Percentiles rank a stretch among this genome's conserved stretches.
Conservation (phyloP, 192 early-diverging fungal genomes). For the Chytriomyces confervae region DNA sequence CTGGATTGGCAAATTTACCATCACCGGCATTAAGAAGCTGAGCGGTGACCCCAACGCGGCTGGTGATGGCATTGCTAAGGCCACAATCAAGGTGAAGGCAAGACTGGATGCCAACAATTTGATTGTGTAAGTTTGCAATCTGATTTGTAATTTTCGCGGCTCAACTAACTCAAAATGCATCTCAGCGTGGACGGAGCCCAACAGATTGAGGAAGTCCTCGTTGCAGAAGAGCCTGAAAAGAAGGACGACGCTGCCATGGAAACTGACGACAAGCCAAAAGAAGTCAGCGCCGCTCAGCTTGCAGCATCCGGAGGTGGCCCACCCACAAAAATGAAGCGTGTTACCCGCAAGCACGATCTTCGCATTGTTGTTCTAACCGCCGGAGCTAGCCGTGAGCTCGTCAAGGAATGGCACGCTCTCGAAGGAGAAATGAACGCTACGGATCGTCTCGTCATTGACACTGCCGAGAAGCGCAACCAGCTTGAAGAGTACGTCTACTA, state of each 20-base stretch:
- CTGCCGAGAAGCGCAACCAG: slow-evolving; percentile 90
- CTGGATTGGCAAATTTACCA: slow-evolving; percentile 83
- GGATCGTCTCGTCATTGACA: slow-evolving; percentile 92
- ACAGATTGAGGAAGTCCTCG: slow-evolving; percentile 82
- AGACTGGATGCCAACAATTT: slow-evolving; percentile 79
- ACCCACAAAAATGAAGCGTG: slow-evolving; percentile 85
- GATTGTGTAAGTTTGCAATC: slow-evolving; percentile 29
- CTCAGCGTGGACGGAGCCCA: slow-evolving; percentile 77
- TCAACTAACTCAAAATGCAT: neutral
- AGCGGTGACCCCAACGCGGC: slow-evolving; percentile 53
- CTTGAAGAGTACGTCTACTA: slow-evolving; percentile 99
- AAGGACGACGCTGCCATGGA: slow-evolving; percentile 44
- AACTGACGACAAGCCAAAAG: slow-evolving; percentile 33
- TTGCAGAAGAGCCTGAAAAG: slow-evolving; percentile 78
- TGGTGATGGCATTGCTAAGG: slow-evolving; percentile 63
- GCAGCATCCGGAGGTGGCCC: slow-evolving; percentile 23
- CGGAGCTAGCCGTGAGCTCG: slow-evolving; percentile 60
- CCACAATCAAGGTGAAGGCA: slow-evolving; percentile 91
- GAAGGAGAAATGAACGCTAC: slow-evolving; percentile 84
- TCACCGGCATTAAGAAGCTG: slow-evolving; percentile 78
- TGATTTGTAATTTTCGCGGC: slow-evolving; percentile 1
- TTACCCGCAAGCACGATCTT: slow-evolving; percentile 86
- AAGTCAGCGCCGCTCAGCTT: slow-evolving; percentile 5
- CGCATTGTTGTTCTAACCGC: slow-evolving; percentile 68
- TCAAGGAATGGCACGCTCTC: slow-evolving; percentile 72